Conservation (phyloP, 78 protist genomes). For the slime mould (Dictyostelium discoideum) region DNA sequence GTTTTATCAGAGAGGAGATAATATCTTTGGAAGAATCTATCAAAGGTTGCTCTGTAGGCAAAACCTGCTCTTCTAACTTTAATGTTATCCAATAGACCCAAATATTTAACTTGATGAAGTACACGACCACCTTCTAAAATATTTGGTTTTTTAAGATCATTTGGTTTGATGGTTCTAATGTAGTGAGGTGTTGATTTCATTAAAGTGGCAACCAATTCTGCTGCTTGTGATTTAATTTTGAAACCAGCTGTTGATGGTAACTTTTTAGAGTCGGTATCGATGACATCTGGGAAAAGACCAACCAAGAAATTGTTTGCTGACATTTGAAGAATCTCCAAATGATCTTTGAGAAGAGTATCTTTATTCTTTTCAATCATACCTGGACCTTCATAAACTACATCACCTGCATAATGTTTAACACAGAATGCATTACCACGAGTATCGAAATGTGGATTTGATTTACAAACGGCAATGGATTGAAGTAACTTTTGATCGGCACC, state of each 20-base stretch:
- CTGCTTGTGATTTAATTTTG: conserved; percentile 61
- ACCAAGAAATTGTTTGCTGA: conserved; percentile 44
- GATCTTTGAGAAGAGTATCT: conserved; percentile 90
- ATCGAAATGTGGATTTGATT: conserved; percentile 74
- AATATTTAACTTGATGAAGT: conserved; percentile 82
- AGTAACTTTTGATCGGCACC: conserved; percentile 71
- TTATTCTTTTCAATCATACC: conserved; percentile 93
- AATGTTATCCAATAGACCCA: conserved; percentile 93
- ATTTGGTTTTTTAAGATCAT: conserved; percentile 86
- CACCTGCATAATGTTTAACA: conserved; percentile 96
- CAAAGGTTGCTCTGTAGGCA: conserved; percentile 89
- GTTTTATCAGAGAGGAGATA: conserved; percentile 75
- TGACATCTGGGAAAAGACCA: conserved; percentile 78
- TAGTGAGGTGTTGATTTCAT: conserved; percentile 91
- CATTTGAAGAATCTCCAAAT: conserved; percentile 78
- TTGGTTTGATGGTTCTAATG: conserved; percentile 94
- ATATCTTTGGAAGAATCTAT: conserved; percentile 83
- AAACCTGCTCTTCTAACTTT: conserved; percentile 96
- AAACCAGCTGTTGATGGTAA: conserved; percentile 78
- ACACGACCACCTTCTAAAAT: conserved; percentile 76
- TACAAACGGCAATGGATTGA: conserved; percentile 28
- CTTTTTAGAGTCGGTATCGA: conserved; percentile 28
- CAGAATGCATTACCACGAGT: conserved; percentile 64
- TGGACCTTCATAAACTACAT: conserved; percentile 87
- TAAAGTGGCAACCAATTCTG: conserved; percentile 78